Base-by-base conservation (phyloP, 2,329 filamentous ascomycete genomes). In the Hypoxylon sp. region DNA sequence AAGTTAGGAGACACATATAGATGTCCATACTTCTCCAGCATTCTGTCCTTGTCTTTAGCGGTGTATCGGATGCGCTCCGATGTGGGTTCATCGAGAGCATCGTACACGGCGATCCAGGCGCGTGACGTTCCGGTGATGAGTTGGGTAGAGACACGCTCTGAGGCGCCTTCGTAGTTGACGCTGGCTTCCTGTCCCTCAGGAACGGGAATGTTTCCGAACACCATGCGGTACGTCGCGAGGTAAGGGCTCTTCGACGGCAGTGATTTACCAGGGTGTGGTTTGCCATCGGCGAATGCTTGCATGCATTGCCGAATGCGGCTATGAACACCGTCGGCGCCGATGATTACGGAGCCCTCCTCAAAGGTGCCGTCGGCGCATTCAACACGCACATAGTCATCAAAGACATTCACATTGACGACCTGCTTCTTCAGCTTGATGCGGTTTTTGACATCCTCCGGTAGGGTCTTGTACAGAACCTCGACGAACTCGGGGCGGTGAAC, bases 311-410 rank as follows among this genome's bases (percentile, higher is more conserved):
- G 70, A 4, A 72, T 67, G 7, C 61, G 64, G 59, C 76, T 78
- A 42, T 76, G 72, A 4, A 78, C 74, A 3, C 78, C 78, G 61
- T 80, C 77, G 6, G 73, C 72, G 13, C 78, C 78, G 18, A 80
- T 66, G 4, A 79, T 58, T 10, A 81, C 68, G 38, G 75, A 74
- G 1, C 73, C 78, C 1, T 56, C 55, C 51, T 75, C 72, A 2
- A 64, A 58, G 2, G 63, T 66, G 1, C 75, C 74, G 55, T 79
- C 77, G 3, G 59, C 54, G 4, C 74, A 73, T 24, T 60, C 55
- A 3, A 77, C 71, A 2, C 55, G 55, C 2, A 75, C 73, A 1
- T 67, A 65, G 10, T 64, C 53, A 13, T 58, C 62, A 11, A 42
- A 24, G 4, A 63, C 51, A 3, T 58, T 58, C 4, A 78, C 69